A percentile compares a stretch with the other conserved stretches of the same genome.
Evolutionary conservation across 441 rosid species (phyloP).

Genomic region (Eruca vesicaria): DNA sequence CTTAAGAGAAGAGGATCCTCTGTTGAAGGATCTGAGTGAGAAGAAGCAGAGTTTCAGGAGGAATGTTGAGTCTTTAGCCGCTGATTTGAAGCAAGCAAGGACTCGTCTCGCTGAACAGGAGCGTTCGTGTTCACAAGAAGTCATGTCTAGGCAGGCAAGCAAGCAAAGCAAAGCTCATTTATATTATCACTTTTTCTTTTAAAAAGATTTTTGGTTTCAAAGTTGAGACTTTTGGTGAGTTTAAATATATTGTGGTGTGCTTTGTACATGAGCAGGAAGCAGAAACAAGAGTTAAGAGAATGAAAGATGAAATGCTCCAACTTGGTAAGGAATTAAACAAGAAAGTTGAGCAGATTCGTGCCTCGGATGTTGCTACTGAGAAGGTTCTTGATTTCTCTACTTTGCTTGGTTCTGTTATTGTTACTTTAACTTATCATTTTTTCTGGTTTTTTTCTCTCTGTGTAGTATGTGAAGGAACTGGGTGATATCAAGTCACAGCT

Average conservation of each 20-base stretch:
- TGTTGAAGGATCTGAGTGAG: constrained; percentile 87
- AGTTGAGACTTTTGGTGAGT: constrained; percentile 32
- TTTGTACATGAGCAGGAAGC: constrained; percentile 57
- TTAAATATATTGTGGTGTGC: not conserved
- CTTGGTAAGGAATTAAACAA: constrained; percentile 59
- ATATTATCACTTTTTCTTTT: not conserved
- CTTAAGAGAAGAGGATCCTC: constrained; percentile 66
- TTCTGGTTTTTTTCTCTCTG: not conserved
- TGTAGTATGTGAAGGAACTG: constrained; percentile 63
- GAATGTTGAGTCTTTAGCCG: constrained; percentile 87
- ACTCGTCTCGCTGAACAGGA: constrained; percentile 69
- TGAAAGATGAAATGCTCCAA: constrained; percentile 58
- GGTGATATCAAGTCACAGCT: constrained; percentile 70
- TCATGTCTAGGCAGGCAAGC: constrained; percentile 73
- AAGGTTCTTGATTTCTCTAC: constrained; percentile 48
- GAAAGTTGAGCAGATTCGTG: constrained; percentile 62
- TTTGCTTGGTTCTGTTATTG: constrained; percentile 1
- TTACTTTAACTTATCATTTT: not conserved
- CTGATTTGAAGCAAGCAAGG: constrained; percentile 80
- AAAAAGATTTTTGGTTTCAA: constrained; percentile 3
- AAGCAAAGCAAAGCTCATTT: constrained; percentile 6
- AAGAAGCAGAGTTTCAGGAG: constrained; percentile 83
- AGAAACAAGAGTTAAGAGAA: constrained; percentile 59
- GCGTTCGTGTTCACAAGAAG: constrained; percentile 68
- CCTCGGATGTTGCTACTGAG: constrained; percentile 64